These are phyloP conservation scores for Fistulinella prunicolor DNA, from an alignment of 768 basidiomycete species.

Conservation along the genomic window DNA sequence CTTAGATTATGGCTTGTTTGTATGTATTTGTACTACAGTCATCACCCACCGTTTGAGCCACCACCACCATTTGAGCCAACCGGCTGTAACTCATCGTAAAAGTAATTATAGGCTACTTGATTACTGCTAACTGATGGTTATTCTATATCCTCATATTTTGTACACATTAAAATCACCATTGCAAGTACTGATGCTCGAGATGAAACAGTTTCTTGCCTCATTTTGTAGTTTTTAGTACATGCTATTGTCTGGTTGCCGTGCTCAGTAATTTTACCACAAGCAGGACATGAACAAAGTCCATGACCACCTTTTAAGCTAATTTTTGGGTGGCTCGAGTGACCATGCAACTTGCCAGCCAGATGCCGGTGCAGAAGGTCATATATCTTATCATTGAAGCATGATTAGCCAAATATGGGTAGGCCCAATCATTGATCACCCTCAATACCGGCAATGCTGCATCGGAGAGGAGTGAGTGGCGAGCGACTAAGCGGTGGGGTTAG, in stretches of 20 bases:
- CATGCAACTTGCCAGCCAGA: not conserved
- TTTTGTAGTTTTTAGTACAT: not conserved
- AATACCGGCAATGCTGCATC: too few species aligned
- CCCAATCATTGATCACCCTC: too few species aligned
- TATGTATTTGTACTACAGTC: too few species aligned
- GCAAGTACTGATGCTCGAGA: not conserved
- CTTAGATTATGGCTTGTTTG: too few species aligned
- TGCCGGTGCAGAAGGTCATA: not conserved
- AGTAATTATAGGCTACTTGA: too few species aligned
- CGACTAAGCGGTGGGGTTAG: too few species aligned
- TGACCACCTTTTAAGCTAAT: not conserved
- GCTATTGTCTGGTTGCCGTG: not conserved
- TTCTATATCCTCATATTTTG: not conserved
- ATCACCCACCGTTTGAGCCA: not conserved
- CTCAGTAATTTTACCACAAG: not conserved
- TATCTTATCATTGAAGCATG: not conserved
- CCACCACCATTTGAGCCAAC: not conserved
- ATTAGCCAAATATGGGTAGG: not conserved
- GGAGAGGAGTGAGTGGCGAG: too few species aligned
- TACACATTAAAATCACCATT: not conserved
- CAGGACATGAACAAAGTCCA: not conserved
- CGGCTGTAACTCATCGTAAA: not conserved
- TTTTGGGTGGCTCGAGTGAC: not conserved
- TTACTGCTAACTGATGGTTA: not conserved
- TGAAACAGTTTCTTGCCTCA: not conserved